A percentile compares a stretch with the other conserved stretches of the same genome.
phyloP scores from a whole-genome alignment of 441 rosid species.

The Breynia disticha region DNA sequence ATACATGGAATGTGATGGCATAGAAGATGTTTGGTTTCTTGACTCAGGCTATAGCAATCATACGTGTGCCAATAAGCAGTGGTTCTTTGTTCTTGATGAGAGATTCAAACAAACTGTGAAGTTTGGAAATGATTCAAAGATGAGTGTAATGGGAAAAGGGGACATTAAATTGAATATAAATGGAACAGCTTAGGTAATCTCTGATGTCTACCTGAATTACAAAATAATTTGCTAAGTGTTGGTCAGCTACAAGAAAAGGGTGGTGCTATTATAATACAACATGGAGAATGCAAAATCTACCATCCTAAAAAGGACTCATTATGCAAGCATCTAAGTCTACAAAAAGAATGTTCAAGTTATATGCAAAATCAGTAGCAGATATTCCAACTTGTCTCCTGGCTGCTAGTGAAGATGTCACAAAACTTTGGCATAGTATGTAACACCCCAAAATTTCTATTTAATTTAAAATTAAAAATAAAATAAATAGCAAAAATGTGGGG shows the following conservation, averaged over 20 bases:
- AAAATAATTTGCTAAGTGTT: slow-evolving; percentile 3
- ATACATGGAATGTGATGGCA: neutral
- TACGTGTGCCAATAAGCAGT: neutral
- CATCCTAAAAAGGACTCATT: neutral
- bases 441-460: too few species aligned
- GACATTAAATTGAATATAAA: too few species aligned
- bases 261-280: neutral
- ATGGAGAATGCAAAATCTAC: neutral
- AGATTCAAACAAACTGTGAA: neutral
- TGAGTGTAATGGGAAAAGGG: too few species aligned
- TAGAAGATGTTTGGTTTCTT: slow-evolving; percentile 1
- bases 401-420: neutral
- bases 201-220: neutral
- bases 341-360: neutral
- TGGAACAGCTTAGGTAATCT: too few species aligned
- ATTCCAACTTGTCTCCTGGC: neutral
- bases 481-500: too few species aligned
- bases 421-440: neutral
- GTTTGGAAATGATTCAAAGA: too few species aligned
- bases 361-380: neutral
- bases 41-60: slow-evolving; percentile 9
- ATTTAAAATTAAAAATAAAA: too few species aligned
- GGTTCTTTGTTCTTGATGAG: neutral
- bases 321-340: neutral
- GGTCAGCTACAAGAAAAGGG: slow-evolving; percentile 1